Evolutionary conservation across 768 basidiomycete species (phyloP), one percentile per base, ranked within the genome.

Genomic region (Mycena latifolia): DNA sequence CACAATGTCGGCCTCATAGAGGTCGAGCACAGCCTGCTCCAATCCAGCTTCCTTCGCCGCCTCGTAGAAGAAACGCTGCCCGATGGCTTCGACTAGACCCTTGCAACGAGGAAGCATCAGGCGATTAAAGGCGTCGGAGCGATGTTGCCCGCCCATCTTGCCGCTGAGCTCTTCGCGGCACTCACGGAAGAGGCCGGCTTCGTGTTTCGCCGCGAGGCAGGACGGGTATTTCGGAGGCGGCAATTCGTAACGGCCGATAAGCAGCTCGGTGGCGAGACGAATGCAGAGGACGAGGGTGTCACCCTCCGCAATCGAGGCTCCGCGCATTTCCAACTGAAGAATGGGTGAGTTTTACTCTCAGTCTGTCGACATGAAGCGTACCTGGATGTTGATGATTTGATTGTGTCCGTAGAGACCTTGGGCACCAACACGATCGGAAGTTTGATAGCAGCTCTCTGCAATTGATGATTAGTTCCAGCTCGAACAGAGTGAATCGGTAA

Each of bases 1-100:
- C 35, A 61, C 59, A 27, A 52, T 52, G 4, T 39, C 28, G 6
- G 50, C 59, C 59, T 61, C 39, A n/a, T 61, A 61, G 18, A 61
- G 28, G 22, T 52, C 59, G 7, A 61, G 29, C 11, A 61, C 27
- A 2, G 50, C 37, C 5, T 51, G 37, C 35, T 55, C 54, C 35
- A 55, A 0, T 4, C 37, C 35, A 24, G 54, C 54, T 1, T 55
- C 54, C 39, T 43, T 52, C 20, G 59, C 59, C 6, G 59, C 59
- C 29, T 61, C 59, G 24, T 28, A 55, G 39, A 41, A 39, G 18
- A 55, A 39, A 17, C 54, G 54, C 27, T 55, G 54, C 2, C 54
- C 54, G 37, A 55, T 55, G 29, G 54, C 54, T 17, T 39, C 54
- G 39, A 55, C 37, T 5, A 55, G 27, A 4, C 2, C 15, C 27